Evolutionary conservation across 352 stramenopile genomes (phyloP).

Genomic region (Elongisporangium prolatum): DNA sequence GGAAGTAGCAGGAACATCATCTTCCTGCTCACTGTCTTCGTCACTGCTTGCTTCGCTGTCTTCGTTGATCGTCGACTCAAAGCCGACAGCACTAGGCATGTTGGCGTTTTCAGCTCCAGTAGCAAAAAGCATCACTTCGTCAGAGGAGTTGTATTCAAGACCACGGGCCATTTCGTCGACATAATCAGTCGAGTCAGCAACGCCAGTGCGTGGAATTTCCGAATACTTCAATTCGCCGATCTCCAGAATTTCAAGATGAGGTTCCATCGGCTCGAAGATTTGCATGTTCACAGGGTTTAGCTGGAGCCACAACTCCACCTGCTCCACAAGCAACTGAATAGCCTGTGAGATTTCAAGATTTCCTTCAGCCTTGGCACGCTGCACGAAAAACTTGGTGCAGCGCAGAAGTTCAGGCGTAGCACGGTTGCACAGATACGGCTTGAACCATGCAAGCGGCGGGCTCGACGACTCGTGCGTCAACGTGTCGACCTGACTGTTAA

Average conservation of each 20-base stretch:
- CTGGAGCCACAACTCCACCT: slow-evolving; percentile 48
- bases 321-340: slow-evolving; percentile 52
- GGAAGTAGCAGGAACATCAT: slow-evolving; percentile 21
- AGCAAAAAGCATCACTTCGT: slow-evolving; percentile 11
- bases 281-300: slow-evolving; percentile 55
- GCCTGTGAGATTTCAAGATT: slow-evolving; percentile 39
- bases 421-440: slow-evolving; percentile 64
- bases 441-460: slow-evolving; percentile 55
- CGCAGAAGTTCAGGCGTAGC: slow-evolving; percentile 58
- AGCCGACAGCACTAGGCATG: slow-evolving; percentile 46
- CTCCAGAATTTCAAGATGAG: slow-evolving; percentile 47
- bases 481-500: slow-evolving; percentile 45
- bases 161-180: slow-evolving; percentile 62
- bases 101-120: slow-evolving; percentile 7
- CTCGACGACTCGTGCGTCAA: slow-evolving; percentile 23
- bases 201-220: slow-evolving; percentile 46
- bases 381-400: slow-evolving; percentile 45
- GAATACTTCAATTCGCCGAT: slow-evolving; percentile 49
- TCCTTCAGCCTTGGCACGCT: slow-evolving; percentile 37
- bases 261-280: slow-evolving; percentile 45
- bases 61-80: slow-evolving; percentile 50
- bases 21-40: slow-evolving; percentile 44
- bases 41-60: slow-evolving; percentile 34
- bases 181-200: slow-evolving; percentile 53
- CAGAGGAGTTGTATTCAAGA: slow-evolving; percentile 39